Percentiles rank a stretch among this genome's conserved stretches.
These are phyloP conservation scores for Coix lacrymajobi DNA, from an alignment of 176 grass and related monocot genomes.

Conservation along the genomic window DNA sequence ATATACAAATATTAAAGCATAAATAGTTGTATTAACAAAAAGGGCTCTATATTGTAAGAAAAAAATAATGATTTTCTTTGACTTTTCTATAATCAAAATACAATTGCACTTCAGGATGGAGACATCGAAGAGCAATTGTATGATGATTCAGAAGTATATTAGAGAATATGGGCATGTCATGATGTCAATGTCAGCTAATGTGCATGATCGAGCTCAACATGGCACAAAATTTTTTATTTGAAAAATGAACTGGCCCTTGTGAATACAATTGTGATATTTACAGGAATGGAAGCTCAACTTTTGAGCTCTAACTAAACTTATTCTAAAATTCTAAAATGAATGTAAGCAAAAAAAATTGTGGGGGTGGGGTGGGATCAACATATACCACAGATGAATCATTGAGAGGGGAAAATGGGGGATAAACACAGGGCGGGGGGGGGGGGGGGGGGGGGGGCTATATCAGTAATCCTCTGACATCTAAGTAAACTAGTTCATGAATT, in stretches of 20 bases:
- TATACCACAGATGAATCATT: conserved; percentile 32
- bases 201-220: neutral
- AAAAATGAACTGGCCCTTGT: neutral
- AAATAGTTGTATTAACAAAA: neutral
- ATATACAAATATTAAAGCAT: neutral
- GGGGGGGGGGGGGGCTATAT: too few relatives aligned
- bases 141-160: neutral
- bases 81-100: neutral
- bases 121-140: too few relatives aligned
- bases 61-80: neutral
- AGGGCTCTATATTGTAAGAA: neutral
- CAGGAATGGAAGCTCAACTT: conserved; percentile 49
- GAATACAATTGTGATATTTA: conserved; percentile 50
- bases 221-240: conserved; percentile 31
- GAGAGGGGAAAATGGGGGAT: neutral
- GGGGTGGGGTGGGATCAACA: neutral
- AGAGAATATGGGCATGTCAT: neutral
- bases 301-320: conserved; percentile 40
- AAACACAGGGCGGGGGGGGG: too few relatives aligned
- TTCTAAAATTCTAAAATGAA: conserved; percentile 43
- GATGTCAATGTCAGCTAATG: neutral
- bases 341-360: conserved; percentile 19
- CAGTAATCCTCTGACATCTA: conserved; percentile 33
- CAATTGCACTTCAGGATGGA: neutral
- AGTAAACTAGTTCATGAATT: conserved; percentile 91